These are phyloP conservation scores for Barnettozyma salicaria DNA, from an alignment of 805 yeast genomes.

Conservation along the genomic window DNA sequence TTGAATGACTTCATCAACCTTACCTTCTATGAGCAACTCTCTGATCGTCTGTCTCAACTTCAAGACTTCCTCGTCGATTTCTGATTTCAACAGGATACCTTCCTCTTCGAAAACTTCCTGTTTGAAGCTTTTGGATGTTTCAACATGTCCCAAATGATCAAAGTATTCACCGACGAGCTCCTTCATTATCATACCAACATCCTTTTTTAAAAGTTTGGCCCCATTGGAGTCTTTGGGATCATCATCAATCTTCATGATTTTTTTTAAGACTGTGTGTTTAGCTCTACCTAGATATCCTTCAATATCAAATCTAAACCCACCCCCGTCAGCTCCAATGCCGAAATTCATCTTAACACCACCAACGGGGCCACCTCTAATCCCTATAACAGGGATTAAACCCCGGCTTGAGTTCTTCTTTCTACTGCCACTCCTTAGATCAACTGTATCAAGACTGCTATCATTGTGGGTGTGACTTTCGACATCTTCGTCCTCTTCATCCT, in stretches of 20 bases:
- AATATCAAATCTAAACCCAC: constrained; percentile 54
- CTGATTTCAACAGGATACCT: constrained; percentile 11
- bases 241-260: constrained; percentile 19
- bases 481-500: neutral
- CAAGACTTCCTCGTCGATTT: constrained; percentile 30
- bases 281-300: constrained; percentile 42
- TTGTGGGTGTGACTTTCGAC: too few relatives aligned
- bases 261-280: constrained; percentile 33
- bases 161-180: constrained; percentile 43
- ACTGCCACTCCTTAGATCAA: too few relatives aligned
- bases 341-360: constrained; percentile 29
- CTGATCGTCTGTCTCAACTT: constrained; percentile 42
- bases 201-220: constrained; percentile 5
- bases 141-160: constrained; percentile 51
- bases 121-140: constrained; percentile 46
- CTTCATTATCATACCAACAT: constrained; percentile 26
- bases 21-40: constrained; percentile 32
- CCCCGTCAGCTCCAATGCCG: constrained; percentile 47
- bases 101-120: constrained; percentile 32
- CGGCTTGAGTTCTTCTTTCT: too few relatives aligned
- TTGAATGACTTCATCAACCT: constrained; percentile 32
- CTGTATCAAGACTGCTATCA: too few relatives aligned
- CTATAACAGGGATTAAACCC: constrained; percentile 40
- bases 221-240: neutral
- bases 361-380: constrained; percentile 33